Conservation (phyloP, 768 basidiomycete genomes). For the Rubroboletus satanas region DNA sequence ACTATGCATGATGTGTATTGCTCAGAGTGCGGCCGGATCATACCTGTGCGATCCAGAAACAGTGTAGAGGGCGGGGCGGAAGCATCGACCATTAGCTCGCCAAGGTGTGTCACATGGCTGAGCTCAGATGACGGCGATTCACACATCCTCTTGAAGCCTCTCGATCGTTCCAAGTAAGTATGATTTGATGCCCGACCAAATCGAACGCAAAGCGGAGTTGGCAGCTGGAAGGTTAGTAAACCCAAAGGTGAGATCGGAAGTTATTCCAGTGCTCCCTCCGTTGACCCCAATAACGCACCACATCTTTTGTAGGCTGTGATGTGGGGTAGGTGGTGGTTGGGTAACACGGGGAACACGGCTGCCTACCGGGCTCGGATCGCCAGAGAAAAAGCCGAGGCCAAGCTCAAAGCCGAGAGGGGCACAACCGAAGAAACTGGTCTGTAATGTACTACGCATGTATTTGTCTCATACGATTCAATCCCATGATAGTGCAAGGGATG, state of each 20-base stretch:
- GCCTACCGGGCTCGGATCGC: slow-evolving; percentile 9
- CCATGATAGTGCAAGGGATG: neutral
- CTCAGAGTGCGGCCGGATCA: slow-evolving; percentile 16
- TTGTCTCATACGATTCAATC: neutral
- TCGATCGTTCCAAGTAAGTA: slow-evolving; percentile 13
- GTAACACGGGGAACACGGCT: slow-evolving; percentile 13
- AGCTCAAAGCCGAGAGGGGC: neutral
- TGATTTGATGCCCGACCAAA: slow-evolving; percentile 5
- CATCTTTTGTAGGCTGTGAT: neutral
- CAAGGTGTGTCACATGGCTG: neutral
- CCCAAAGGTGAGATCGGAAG: neutral
- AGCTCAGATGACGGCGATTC: neutral
- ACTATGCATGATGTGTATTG: slow-evolving; percentile 19
- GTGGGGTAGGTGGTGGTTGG: slow-evolving; percentile 15
- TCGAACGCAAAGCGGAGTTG: slow-evolving; percentile 2
- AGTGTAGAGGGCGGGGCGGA: slow-evolving; percentile 13
- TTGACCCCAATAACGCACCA: neutral
- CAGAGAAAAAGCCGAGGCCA: slow-evolving; percentile 7
- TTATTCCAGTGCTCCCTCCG: neutral
- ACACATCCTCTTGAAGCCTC: neutral
- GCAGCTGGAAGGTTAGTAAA: neutral
- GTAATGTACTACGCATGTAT: neutral
- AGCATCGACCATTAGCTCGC: slow-evolving; percentile 9
- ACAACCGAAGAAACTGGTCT: neutral
- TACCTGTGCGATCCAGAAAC: slow-evolving; percentile 10